Evolutionary conservation across 2,329 filamentous ascomycete genomes (phyloP).

Genomic region (Pseudogymnoascus sp.): DNA sequence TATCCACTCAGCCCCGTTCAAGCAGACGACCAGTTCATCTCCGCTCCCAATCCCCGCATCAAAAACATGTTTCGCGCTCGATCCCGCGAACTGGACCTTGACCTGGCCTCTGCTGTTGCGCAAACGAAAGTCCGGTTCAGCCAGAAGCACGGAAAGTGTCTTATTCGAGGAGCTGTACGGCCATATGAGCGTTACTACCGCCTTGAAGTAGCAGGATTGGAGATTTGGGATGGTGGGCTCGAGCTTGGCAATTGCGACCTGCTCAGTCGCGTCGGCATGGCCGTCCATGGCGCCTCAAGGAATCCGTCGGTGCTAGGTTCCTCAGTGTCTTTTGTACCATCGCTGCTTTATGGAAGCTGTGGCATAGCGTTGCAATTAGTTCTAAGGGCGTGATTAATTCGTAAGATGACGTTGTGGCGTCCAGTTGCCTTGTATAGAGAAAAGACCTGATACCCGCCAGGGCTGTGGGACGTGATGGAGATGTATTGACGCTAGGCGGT

Average conservation of each 20-base stretch:
- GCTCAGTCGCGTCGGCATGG: slow-evolving; percentile 19
- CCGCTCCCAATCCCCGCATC: slow-evolving; percentile 65
- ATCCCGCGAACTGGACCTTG: slow-evolving; percentile 64
- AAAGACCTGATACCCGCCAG: background rate
- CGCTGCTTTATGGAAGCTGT: slow-evolving; percentile 7
- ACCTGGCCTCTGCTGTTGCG: slow-evolving; percentile 73
- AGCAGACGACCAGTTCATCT: slow-evolving; percentile 60
- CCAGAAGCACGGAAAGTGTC: slow-evolving; percentile 69
- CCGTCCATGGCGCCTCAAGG: slow-evolving; percentile 16
- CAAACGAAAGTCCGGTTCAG: slow-evolving; percentile 75
- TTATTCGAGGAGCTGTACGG: slow-evolving; percentile 74
- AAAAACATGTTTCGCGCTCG: slow-evolving; percentile 61
- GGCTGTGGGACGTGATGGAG: background rate
- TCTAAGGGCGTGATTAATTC: background rate
- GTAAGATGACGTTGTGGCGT: background rate
- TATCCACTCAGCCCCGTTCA: slow-evolving; percentile 60
- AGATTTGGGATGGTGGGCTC: slow-evolving; percentile 38
- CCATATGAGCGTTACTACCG: slow-evolving; percentile 79
- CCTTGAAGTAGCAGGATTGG: slow-evolving; percentile 46
- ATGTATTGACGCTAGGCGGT: background rate
- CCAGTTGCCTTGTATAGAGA: background rate
- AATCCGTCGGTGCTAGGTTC: background rate
- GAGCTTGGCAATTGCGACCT: slow-evolving; percentile 49
- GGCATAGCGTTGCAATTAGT: background rate
- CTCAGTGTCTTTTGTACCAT: background rate